Percentiles rank a stretch among this genome's conserved stretches.
These are phyloP conservation scores for Kalmanozyma brasiliensis DNA, from an alignment of 1,284 basidiomycete species.

Conservation along the genomic window DNA sequence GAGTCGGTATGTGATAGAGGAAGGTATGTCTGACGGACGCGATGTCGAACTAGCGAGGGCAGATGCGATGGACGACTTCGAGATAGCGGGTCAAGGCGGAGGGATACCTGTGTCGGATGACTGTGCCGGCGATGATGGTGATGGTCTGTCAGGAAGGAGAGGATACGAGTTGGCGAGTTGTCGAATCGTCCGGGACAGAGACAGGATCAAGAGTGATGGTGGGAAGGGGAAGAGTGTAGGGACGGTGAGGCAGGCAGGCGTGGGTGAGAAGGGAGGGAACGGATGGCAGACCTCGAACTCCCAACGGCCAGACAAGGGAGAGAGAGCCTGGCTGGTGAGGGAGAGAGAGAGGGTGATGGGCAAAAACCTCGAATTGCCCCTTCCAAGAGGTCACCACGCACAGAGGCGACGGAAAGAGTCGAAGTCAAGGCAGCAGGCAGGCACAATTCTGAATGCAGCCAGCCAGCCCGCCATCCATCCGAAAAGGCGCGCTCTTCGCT, in stretches of 20 bases:
- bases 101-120: slow-evolving; percentile 1
- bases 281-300: slow-evolving; percentile 1
- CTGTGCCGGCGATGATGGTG: slow-evolving; percentile 2
- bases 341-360: not conserved
- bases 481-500: too few species aligned
- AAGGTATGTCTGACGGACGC: too few species aligned
- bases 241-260: slow-evolving; percentile 10
- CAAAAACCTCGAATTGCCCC: slow-evolving; percentile 6
- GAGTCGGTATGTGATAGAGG: too few species aligned
- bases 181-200: not conserved
- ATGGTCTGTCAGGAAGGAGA: not conserved
- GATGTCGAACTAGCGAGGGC: too few species aligned
- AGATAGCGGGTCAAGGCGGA: not conserved
- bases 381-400: not conserved
- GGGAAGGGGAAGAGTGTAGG: slow-evolving; percentile 19
- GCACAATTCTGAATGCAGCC: not conserved
- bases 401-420: too few species aligned
- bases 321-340: slow-evolving; percentile 3
- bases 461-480: too few species aligned
- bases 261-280: not conserved
- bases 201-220: not conserved
- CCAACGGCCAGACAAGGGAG: slow-evolving; percentile 1
- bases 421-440: too few species aligned
- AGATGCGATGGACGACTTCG: too few species aligned
- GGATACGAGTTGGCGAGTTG: not conserved